Evolutionary conservation across 1,284 basidiomycete species (phyloP).

Genomic region (Ganoderma boninense): DNA sequence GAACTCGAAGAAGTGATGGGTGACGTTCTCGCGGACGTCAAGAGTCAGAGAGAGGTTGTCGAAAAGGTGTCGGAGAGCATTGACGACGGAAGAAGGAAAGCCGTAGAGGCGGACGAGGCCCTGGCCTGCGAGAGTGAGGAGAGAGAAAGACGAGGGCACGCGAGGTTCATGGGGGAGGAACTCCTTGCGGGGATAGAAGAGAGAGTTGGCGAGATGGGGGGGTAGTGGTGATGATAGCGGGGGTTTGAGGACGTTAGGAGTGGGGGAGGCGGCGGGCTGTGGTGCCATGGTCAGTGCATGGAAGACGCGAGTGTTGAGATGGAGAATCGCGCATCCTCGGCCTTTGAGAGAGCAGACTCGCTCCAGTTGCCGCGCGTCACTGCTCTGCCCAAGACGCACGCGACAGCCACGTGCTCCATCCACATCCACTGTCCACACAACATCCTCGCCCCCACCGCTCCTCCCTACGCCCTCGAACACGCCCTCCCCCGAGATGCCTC

Average conservation of each 20-base stretch:
- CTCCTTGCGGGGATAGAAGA: constrained; percentile 72
- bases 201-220: constrained; percentile 32
- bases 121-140: constrained; percentile 70
- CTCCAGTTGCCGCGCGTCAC: constrained; percentile 31
- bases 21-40: constrained; percentile 60
- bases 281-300: constrained; percentile 40
- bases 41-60: constrained; percentile 55
- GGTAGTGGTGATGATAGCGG: constrained; percentile 27
- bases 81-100: constrained; percentile 62
- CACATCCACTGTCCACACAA: neutral
- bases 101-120: constrained; percentile 73
- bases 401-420: constrained; percentile 23
- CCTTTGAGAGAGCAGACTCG: constrained; percentile 28
- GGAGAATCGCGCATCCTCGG: constrained; percentile 18
- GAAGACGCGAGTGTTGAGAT: constrained; percentile 25
- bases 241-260: constrained; percentile 37
- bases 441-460: constrained; percentile 4
- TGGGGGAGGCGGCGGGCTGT: constrained; percentile 31
- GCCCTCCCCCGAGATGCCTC: constrained; percentile 13
- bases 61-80: constrained; percentile 61
- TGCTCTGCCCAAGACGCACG: constrained; percentile 27
- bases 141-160: constrained; percentile 66
- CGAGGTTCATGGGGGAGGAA: constrained; percentile 64
- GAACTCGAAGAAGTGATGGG: constrained; percentile 72
- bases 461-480: constrained; percentile 6